Evolutionary conservation across 2,329 filamentous ascomycete species (phyloP).

Genomic region (Leptosphaerulina australis): DNA sequence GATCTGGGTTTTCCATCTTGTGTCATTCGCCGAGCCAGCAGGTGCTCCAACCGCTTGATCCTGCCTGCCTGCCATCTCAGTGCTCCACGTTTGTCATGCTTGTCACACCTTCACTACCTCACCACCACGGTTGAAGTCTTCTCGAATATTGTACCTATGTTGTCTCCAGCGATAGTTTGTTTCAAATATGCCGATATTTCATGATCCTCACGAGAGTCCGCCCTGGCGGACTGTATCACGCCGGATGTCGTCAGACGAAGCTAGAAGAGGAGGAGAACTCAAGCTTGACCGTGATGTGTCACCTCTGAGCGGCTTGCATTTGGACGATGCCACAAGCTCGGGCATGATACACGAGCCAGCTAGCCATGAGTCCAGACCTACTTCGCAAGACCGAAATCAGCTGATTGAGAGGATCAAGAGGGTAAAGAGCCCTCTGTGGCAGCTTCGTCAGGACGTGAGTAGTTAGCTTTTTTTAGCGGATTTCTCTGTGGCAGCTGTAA

Average conservation of each 20-base stretch:
- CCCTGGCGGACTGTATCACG: slow-evolving; percentile 27
- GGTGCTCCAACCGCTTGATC: slow-evolving; percentile 41
- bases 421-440: slow-evolving; percentile 76
- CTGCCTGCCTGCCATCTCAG: slow-evolving; percentile 30
- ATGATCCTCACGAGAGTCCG: slow-evolving; percentile 43
- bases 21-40: slow-evolving; percentile 39
- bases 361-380: slow-evolving; percentile 31
- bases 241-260: slow-evolving; percentile 22
- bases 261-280: slow-evolving; percentile 25
- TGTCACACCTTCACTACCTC: slow-evolving; percentile 6
- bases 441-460: slow-evolving; percentile 61
- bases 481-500: background rate
- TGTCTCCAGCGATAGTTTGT: slow-evolving; percentile 22
- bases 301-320: slow-evolving; percentile 15
- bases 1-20: slow-evolving; percentile 38
- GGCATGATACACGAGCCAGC: slow-evolving; percentile 23
- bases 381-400: slow-evolving; percentile 67
- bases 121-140: background rate
- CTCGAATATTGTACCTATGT: slow-evolving; percentile 33
- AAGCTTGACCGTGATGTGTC: slow-evolving; percentile 15
- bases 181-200: slow-evolving; percentile 49
- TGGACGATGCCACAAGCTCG: slow-evolving; percentile 9
- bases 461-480: background rate
- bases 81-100: slow-evolving; percentile 26
- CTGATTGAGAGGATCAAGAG: slow-evolving; percentile 85